Evolutionary conservation across 1,284 basidiomycete species (phyloP), one percentile per base, ranked within the genome.

Genomic region (Crucibulum parvulum): DNA sequence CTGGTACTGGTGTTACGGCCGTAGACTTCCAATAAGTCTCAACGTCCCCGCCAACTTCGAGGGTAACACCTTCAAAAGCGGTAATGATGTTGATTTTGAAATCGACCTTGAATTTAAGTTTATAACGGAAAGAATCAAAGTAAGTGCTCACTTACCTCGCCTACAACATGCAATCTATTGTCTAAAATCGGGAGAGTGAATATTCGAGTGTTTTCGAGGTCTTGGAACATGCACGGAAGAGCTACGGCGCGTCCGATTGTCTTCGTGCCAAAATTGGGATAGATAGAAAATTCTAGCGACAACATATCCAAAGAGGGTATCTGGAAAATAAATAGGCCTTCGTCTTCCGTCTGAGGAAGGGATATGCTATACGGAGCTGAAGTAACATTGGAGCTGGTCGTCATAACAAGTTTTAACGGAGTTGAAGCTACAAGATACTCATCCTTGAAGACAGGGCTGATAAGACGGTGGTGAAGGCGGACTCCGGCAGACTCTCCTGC

Each of bases 181-280:
- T 99, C 98, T 65, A 99, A 79, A 55, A 99, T 90, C 1, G 97
- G 96, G 7, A 95, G 80, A 13, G 88, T 86, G 66, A 93, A 90
- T 3, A 77, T 74, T 56, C 83, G 80, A 62, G 79, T 83, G 56
- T 87, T 86, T 51, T 83, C 81, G 16, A 88, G 81, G 56, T 85
- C 78, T 47, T 78, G 73, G 69, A 97, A 93, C 53, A 92, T 83
- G 2, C 88, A 88, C 3, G 96, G 91, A 37, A 96, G 82, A 31
- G 95, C 93, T 48, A 96, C 89, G 15, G 95, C 96, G 64, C 96
- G 90, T 35, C 97, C 98, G 63, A 99, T 95, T 38, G 96, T 94
- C 77, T 96, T 97, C 37, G 95, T 96, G n/a, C 98, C 98, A 75
- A 99, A 99, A 62, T 95, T 98, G 7, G 98, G 98, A 80, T 97